A percentile compares a stretch with the other conserved stretches of the same genome.
These are phyloP conservation scores for Trichoderma afroharzianum DNA, from an alignment of 2,329 filamentous ascomycete species.

Conservation along the genomic window DNA sequence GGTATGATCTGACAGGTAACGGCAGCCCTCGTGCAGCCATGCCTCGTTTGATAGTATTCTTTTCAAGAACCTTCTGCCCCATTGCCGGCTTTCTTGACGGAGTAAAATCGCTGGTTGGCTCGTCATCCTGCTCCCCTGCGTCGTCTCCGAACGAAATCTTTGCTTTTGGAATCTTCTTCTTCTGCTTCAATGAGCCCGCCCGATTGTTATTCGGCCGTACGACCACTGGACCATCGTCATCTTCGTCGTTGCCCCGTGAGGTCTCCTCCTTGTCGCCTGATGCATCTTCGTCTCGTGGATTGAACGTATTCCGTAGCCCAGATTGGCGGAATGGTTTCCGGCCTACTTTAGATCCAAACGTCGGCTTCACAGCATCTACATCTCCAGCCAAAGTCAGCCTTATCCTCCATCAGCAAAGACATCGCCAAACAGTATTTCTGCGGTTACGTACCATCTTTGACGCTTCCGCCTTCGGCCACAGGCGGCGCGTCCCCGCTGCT, in stretches of 20 bases:
- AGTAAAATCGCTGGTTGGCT: conserved; percentile 47
- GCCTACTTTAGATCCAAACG: conserved; percentile 41
- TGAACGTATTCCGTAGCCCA: conserved; percentile 54
- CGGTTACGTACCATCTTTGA: conserved; percentile 37
- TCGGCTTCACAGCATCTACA: conserved; percentile 34
- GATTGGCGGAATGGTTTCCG: conserved; percentile 57
- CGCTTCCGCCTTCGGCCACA: conserved; percentile 24
- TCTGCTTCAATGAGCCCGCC: conserved; percentile 53
- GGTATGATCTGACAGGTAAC: conserved; percentile 45
- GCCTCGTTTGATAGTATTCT: conserved; percentile 58
- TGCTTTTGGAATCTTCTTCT: conserved; percentile 57
- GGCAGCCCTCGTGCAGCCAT: conserved; percentile 49
- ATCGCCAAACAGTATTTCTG: conserved; percentile 21
- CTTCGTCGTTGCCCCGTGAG: conserved; percentile 36
- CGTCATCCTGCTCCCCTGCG: conserved; percentile 48
- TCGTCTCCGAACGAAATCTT: conserved; percentile 73
- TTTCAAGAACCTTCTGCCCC: conserved; percentile 62
- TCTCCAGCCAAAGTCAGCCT: conserved; percentile 31
- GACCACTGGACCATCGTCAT: conserved; percentile 46
- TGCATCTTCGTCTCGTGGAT: conserved; percentile 39
- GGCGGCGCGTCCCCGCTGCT: conserved; percentile 18
- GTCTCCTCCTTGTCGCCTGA: conserved; percentile 23
- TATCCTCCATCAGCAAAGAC: conserved; percentile 33
- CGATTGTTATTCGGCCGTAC: conserved; percentile 47
- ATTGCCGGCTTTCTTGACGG: conserved; percentile 65